Evolutionary conservation across 306 rosid genomes (phyloP).

Genomic region (Psophocarpus tetragonolobus): DNA sequence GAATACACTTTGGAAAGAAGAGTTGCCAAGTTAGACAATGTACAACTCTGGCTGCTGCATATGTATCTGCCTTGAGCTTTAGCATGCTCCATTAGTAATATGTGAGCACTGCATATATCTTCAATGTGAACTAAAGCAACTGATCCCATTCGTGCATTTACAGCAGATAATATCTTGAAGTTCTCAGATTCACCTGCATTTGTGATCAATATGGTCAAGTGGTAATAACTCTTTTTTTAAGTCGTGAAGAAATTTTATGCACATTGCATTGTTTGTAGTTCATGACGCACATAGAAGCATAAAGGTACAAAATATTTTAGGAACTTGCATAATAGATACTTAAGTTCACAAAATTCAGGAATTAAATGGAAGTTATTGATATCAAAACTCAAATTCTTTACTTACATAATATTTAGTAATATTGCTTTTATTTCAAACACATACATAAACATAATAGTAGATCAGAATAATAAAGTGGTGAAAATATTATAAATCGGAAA

Average conservation of each 20-base stretch:
- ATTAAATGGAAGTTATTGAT: neutral
- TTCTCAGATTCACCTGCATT: slow-evolving; percentile 54
- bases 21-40: slow-evolving; percentile 46
- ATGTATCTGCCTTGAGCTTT: slow-evolving; percentile 67
- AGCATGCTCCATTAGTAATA: slow-evolving; percentile 73
- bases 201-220: slow-evolving; percentile 12
- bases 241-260: neutral
- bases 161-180: slow-evolving; percentile 57
- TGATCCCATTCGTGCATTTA: slow-evolving; percentile 83
- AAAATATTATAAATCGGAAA: too few relatives aligned
- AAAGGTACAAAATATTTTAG: neutral
- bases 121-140: slow-evolving; percentile 69
- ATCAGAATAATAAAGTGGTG: too few relatives aligned
- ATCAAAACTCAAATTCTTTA: neutral
- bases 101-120: slow-evolving; percentile 79
- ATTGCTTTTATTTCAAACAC: neutral
- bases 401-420: neutral
- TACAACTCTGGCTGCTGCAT: slow-evolving; percentile 56
- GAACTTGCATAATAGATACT: neutral
- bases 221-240: neutral
- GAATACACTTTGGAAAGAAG: slow-evolving; percentile 53
- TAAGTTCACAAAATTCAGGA: neutral
- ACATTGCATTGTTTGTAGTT: neutral
- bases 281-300: neutral
- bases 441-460: neutral